These are phyloP conservation scores for Macrotyloma uniflorum DNA, from an alignment of 306 rosid species.

Conservation along the genomic window DNA sequence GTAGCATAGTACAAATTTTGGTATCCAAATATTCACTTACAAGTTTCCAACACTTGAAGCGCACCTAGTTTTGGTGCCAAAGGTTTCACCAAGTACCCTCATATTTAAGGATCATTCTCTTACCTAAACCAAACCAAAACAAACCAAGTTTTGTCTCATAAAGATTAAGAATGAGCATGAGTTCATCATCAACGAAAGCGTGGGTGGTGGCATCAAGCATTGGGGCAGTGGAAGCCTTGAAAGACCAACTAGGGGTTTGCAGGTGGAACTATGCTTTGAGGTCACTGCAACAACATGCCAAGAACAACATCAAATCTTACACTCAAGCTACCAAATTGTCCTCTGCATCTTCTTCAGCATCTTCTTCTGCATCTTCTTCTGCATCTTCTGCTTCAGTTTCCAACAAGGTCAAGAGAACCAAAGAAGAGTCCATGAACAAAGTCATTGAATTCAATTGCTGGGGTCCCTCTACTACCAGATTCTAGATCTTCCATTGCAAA, in stretches of 20 bases:
- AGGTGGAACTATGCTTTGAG: constrained; percentile 68
- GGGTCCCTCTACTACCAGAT: constrained; percentile 68
- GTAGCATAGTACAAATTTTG: neutral
- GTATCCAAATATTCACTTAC: too few relatives aligned
- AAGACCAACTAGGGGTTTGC: constrained; percentile 74
- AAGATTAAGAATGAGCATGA: constrained; percentile 1
- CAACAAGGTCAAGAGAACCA: constrained; percentile 37
- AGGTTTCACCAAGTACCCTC: neutral
- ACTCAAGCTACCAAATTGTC: constrained; percentile 46
- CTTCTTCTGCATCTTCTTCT: constrained; percentile 24
- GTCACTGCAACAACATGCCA: constrained; percentile 59
- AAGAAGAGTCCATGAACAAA: constrained; percentile 52
- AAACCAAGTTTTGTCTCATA: neutral
- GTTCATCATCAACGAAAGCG: constrained; percentile 44
- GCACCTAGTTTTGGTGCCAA: constrained; percentile 34
- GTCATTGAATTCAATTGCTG: constrained; percentile 69
- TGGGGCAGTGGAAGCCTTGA: constrained; percentile 76
- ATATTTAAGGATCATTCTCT: neutral
- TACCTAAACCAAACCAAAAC: neutral
- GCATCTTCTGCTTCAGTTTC: constrained; percentile 38
- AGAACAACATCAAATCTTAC: constrained; percentile 53
- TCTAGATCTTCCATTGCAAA: constrained; percentile 28
- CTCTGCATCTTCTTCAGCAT: constrained; percentile 23
- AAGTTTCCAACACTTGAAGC: neutral
- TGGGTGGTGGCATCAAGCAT: constrained; percentile 82